Evolutionary conservation across 805 yeast genomes (phyloP).

Genomic region (Lipomyces starkeyi): DNA sequence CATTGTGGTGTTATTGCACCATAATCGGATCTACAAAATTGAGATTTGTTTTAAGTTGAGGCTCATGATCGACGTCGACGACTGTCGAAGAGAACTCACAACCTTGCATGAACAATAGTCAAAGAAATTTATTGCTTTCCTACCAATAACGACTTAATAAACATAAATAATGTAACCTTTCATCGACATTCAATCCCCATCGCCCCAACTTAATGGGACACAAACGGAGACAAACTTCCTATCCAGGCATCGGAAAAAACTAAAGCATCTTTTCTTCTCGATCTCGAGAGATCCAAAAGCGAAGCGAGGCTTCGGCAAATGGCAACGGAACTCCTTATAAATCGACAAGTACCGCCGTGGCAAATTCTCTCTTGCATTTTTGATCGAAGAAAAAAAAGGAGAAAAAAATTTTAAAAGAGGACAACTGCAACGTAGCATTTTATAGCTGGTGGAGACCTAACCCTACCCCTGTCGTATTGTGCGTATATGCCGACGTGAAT

Average conservation of each 20-base stretch:
- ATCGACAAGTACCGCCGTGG: slow-evolving; percentile 35
- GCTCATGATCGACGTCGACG: not conserved
- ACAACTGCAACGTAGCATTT: too few species aligned
- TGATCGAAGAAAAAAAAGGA: slow-evolving; percentile 31
- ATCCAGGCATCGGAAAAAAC: slow-evolving; percentile 27
- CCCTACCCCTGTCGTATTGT: not conserved
- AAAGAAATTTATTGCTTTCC: not conserved
- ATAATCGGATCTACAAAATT: not conserved
- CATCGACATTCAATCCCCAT: slow-evolving; percentile 39
- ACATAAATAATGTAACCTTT: slow-evolving; percentile 27
- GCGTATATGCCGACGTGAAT: too few species aligned
- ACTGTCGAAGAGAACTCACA: not conserved
- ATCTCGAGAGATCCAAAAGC: slow-evolving; percentile 30
- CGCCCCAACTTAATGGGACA: slow-evolving; percentile 38
- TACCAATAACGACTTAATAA: not conserved
- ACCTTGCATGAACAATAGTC: not conserved
- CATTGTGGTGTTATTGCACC: not conserved
- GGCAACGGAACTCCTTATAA: slow-evolving; percentile 35
- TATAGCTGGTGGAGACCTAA: not conserved
- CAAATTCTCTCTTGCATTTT: slow-evolving; percentile 38
- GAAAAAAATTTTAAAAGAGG: slow-evolving; percentile 7
- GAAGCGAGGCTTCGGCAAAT: slow-evolving; percentile 12
- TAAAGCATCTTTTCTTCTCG: slow-evolving; percentile 8
- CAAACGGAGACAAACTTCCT: slow-evolving; percentile 38
- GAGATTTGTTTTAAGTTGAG: not conserved